A percentile compares a stretch with the other conserved stretches of the same genome.
phyloP scores from a whole-genome alignment of 306 rosid species.

The Quercus cerris region DNA sequence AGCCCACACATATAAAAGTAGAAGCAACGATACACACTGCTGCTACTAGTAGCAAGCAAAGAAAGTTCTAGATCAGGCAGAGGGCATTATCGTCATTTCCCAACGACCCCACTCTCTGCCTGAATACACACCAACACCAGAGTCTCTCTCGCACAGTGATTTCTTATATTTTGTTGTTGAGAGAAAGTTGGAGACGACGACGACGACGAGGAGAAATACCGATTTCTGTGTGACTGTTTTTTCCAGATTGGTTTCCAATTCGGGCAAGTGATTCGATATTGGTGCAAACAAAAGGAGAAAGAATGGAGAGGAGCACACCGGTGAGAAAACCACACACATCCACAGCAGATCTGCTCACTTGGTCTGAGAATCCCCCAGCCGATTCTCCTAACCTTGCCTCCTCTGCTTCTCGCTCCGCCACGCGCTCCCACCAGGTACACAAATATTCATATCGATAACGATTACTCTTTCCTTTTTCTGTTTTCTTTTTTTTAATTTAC shows the following conservation, averaged over 20 bases:
- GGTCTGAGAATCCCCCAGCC: constrained; percentile 72
- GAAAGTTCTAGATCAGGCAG: constrained; percentile 27
- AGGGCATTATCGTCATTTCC: constrained; percentile 41
- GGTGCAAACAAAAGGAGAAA: not conserved
- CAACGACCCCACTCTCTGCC: not conserved
- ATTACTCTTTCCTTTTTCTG: not conserved
- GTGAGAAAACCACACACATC: constrained; percentile 93
- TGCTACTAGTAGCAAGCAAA: not conserved
- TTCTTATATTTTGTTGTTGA: not conserved
- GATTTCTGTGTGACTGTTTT: not conserved
- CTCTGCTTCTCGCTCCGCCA: constrained; percentile 53
- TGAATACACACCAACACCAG: not conserved
- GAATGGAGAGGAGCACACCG: constrained; percentile 85
- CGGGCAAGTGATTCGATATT: not conserved
- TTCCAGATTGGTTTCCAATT: not conserved
- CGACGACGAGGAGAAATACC: not conserved
- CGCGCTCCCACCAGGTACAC: constrained; percentile 78
- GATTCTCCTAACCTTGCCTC: constrained; percentile 65
- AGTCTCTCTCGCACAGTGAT: not conserved
- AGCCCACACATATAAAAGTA: not conserved
- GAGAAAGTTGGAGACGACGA: not conserved
- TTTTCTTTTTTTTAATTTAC: not conserved
- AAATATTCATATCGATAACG: not conserved
- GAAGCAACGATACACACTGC: not conserved
- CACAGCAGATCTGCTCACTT: constrained; percentile 97